These are phyloP conservation scores for Fonsecaea monophora DNA, from an alignment of 2,329 filamentous ascomycete species.

Conservation along the genomic window DNA sequence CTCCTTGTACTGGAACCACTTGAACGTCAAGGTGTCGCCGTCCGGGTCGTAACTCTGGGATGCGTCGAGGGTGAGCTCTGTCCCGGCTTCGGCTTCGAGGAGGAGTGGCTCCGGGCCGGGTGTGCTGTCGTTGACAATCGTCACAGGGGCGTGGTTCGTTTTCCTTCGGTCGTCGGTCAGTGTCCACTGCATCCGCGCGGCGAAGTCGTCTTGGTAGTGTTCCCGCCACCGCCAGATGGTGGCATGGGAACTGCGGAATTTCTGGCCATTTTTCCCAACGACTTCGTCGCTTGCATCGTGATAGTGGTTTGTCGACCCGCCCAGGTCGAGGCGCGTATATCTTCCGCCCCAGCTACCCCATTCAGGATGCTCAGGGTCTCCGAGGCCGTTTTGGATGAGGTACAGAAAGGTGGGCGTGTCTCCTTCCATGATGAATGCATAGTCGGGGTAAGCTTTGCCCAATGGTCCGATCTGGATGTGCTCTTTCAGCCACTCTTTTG, in stretches of 20 bases:
- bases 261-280: conserved; percentile 45
- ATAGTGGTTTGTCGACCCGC: conserved; percentile 35
- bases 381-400: conserved; percentile 53
- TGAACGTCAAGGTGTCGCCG: conserved; percentile 52
- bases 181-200: conserved; percentile 57
- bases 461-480: conserved; percentile 62
- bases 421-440: conserved; percentile 61
- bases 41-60: conserved; percentile 55
- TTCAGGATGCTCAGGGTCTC: conserved; percentile 47
- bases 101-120: conserved; percentile 56
- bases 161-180: conserved; percentile 44
- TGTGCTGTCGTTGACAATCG: conserved; percentile 51
- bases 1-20: conserved; percentile 60
- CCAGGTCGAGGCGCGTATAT: conserved; percentile 43
- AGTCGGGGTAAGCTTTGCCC: conserved; percentile 55
- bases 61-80: conserved; percentile 53
- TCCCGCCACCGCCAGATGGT: conserved; percentile 63
- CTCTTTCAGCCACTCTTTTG: conserved; percentile 59
- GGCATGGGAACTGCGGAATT: conserved; percentile 52
- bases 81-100: conserved; percentile 53
- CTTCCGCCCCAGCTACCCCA: conserved; percentile 56
- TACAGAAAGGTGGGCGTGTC: conserved; percentile 54
- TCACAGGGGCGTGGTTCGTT: conserved; percentile 55
- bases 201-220: conserved; percentile 61
- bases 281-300: conserved; percentile 47